phyloP scores from a whole-genome alignment of 2,329 filamentous ascomycete genomes.

The Monilinia aucupariae region DNA sequence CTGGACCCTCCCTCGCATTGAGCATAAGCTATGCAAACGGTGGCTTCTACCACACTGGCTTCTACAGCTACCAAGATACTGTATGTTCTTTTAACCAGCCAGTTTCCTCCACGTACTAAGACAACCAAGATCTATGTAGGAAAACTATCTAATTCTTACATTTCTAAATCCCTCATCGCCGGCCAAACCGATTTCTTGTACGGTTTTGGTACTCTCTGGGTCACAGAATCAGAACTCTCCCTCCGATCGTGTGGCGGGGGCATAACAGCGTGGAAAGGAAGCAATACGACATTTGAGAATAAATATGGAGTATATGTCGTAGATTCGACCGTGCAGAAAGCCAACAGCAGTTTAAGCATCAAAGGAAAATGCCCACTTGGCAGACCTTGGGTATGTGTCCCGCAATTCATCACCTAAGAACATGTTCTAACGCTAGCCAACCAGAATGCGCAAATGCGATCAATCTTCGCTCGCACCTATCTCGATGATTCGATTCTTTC shows the following conservation, averaged over 20 bases:
- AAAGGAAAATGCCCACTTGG: conserved; percentile 46
- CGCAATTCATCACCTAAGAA: background rate
- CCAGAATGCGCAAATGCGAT: conserved; percentile 44
- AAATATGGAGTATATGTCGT: conserved; percentile 63
- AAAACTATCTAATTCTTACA: conserved; percentile 61
- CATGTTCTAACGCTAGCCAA: background rate
- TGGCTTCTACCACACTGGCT: conserved; percentile 61
- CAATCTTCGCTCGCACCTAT: conserved; percentile 46
- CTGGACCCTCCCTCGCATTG: conserved; percentile 55
- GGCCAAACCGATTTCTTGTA: conserved; percentile 66
- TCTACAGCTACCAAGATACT: conserved; percentile 65
- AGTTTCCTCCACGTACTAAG: conserved; percentile 2
- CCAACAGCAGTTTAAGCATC: conserved; percentile 43
- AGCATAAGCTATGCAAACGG: conserved; percentile 59
- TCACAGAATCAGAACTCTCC: conserved; percentile 48
- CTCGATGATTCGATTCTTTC: conserved; percentile 46
- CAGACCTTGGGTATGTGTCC: conserved; percentile 41
- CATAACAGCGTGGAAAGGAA: conserved; percentile 64
- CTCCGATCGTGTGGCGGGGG: conserved; percentile 60
- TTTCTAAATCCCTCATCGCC: conserved; percentile 54
- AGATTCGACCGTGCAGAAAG: conserved; percentile 47
- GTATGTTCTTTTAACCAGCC: conserved; percentile 33
- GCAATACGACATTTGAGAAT: conserved; percentile 60
- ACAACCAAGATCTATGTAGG: conserved; percentile 52
- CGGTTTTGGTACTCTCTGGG: conserved; percentile 53